Base-by-base conservation (phyloP, 2,329 filamentous ascomycete species). In the Diaporthe ilicicola region DNA sequence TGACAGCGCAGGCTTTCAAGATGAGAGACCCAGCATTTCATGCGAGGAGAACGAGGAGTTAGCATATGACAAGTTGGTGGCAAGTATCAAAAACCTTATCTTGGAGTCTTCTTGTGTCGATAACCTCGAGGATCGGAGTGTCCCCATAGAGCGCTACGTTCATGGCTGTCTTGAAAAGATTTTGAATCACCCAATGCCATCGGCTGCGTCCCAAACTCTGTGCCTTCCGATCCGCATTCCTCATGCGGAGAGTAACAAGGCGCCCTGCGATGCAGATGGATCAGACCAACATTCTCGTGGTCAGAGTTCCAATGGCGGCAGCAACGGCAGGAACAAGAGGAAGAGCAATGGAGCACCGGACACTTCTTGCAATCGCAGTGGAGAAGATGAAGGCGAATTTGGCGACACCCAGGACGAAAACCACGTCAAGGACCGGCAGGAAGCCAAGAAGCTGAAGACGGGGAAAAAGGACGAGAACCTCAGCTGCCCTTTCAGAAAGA, bases 401-500 rank as follows among this genome's bases (percentile, higher is more conserved):
- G 7, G 24, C 9, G 44, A 56, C 22, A n/a, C 2, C 12, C 17
- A 17, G 4, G 67, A 32, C 17, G 51, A 59, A 22, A 4, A 17
- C 9, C 6, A 12, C 3, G 3, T 9, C 17, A 19, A n/a, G 13
- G 15, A 44, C 8, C 19, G 1, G 0, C 29, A 37, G 1, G 9
- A 32, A 7, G 10, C 0, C 42, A 68, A 68, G 42, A 68, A 62
- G 22, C 27, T 2, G 34, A 69, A 65, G 3, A 53, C 17, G 1
- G 56, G 22, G 0, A 32, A 15, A 9, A 27, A 19, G 0, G 32
- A 17, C 1, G 13, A 7, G 8, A n/a, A 15, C 3, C 1, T 34
- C 3, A 69, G 56, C 37, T 69, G 67, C 9, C 67, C 56, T 0
- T 69, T 69, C 13, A 42, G 67, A 39, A 69, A 53, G 39, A 48